A percentile compares a stretch with the other conserved stretches of the same genome.
These are phyloP conservation scores for Ophiostoma pallidulum DNA, from an alignment of 2,329 filamentous ascomycete genomes.

Conservation along the genomic window DNA sequence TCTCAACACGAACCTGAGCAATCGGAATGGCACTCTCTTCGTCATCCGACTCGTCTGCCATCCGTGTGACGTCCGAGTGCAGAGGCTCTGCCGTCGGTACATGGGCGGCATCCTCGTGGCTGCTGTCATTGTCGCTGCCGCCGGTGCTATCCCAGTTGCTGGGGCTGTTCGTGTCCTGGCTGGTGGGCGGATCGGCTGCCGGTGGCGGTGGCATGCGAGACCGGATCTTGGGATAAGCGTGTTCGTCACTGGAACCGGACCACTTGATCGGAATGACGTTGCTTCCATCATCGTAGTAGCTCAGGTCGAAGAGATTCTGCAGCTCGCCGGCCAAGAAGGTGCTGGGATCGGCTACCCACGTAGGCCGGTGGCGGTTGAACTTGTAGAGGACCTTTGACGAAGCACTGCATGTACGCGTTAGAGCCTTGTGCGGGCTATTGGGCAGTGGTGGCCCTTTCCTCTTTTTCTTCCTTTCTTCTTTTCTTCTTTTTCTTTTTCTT, in stretches of 20 bases:
- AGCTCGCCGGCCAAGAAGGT: constrained; percentile 53
- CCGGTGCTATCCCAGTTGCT: constrained; percentile 37
- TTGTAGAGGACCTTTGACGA: constrained; percentile 29
- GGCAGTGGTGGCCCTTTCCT: too few species aligned
- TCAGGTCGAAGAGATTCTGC: constrained; percentile 68
- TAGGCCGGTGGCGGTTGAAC: constrained; percentile 42
- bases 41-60: constrained; percentile 30
- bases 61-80: constrained; percentile 8
- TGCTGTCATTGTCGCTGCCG: constrained; percentile 42
- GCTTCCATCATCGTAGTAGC: constrained; percentile 50
- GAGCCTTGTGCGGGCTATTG: background rate
- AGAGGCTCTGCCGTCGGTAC: constrained; percentile 24
- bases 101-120: constrained; percentile 33
- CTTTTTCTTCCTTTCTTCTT: too few species aligned
- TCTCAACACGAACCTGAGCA: background rate
- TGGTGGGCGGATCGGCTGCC: constrained; percentile 27
- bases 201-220: constrained; percentile 36
- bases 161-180: constrained; percentile 39
- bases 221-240: constrained; percentile 44
- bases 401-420: constrained; percentile 13
- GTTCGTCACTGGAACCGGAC: constrained; percentile 50
- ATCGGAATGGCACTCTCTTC: constrained; percentile 6
- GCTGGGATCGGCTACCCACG: constrained; percentile 39
- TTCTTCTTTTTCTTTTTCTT: too few species aligned
- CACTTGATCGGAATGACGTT: constrained; percentile 62